Evolutionary conservation across 129 eudicot species (phyloP).

Genomic region (Escallonia herrerae): DNA sequence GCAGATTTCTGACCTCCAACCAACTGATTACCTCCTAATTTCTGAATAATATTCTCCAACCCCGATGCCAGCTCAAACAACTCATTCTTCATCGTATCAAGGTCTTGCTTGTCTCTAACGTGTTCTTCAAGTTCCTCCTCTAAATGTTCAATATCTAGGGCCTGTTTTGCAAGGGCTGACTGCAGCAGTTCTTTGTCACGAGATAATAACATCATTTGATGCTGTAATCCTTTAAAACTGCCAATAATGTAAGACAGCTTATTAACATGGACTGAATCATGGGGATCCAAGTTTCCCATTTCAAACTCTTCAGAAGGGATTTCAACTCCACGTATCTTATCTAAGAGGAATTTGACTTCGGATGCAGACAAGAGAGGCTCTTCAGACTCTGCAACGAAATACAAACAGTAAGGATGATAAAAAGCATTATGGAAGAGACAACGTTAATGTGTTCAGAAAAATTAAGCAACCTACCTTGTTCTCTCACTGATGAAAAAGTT

Average conservation of each 20-base stretch:
- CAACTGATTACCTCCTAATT: conserved; percentile 50
- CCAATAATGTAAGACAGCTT: conserved; percentile 68
- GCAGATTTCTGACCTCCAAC: conserved; percentile 34
- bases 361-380: conserved; percentile 48
- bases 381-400: conserved; percentile 46
- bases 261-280: conserved; percentile 33
- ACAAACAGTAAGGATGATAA: not conserved
- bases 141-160: conserved; percentile 52
- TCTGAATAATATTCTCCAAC: conserved; percentile 46
- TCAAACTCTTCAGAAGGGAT: conserved; percentile 35
- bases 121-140: conserved; percentile 49
- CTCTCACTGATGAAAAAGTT: conserved; percentile 22
- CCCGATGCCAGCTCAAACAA: conserved; percentile 40
- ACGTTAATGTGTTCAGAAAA: not conserved
- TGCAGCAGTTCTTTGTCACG: conserved; percentile 48
- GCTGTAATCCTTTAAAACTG: conserved; percentile 33
- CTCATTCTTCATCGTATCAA: conserved; percentile 32
- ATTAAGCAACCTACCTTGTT: conserved; percentile 31
- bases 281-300: conserved; percentile 30
- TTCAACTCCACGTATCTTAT: conserved; percentile 45
- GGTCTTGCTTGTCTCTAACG: conserved; percentile 23
- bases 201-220: conserved; percentile 42
- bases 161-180: conserved; percentile 39
- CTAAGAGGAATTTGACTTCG: conserved; percentile 42
- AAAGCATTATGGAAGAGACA: not conserved